These are phyloP conservation scores for Termitomyces sp. DNA, from an alignment of 768 basidiomycete genomes.

Conservation along the genomic window DNA sequence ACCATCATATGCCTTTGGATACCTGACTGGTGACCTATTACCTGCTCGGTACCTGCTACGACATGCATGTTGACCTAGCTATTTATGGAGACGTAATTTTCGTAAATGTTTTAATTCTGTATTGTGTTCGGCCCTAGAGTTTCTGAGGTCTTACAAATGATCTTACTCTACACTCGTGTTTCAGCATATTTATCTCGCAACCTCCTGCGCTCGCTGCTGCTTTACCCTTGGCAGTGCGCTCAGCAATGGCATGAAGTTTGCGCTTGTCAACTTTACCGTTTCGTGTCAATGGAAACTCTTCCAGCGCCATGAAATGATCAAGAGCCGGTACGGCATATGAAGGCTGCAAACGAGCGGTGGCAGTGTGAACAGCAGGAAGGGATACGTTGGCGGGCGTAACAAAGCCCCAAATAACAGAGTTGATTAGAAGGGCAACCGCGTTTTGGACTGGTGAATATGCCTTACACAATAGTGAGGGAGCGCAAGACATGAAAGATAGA, in stretches of 20 bases:
- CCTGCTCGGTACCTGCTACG: no score
- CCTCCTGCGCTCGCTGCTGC: neutral
- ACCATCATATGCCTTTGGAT: no score
- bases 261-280: conserved; percentile 51
- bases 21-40: no score
- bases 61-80: no score
- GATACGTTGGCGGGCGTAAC: conserved; percentile 13
- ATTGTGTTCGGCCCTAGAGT: no score
- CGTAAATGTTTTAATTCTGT: no score
- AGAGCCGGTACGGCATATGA: conserved; percentile 60
- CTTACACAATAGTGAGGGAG: neutral
- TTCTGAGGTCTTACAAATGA: no score
- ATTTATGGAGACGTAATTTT: no score
- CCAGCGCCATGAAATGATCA: conserved; percentile 34
- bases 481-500: neutral
- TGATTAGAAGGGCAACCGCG: conserved; percentile 15
- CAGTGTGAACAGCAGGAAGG: conserved; percentile 9
- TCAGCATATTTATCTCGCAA: neutral
- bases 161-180: neutral
- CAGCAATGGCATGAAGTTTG: conserved; percentile 21
- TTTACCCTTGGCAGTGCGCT: neutral
- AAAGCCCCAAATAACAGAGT: conserved; percentile 15
- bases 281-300: conserved; percentile 46
- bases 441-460: conserved; percentile 7
- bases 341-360: conserved; percentile 33